These are phyloP conservation scores for Aphanomyces stellatus DNA, from an alignment of 352 stramenopile genomes.

Conservation along the genomic window DNA sequence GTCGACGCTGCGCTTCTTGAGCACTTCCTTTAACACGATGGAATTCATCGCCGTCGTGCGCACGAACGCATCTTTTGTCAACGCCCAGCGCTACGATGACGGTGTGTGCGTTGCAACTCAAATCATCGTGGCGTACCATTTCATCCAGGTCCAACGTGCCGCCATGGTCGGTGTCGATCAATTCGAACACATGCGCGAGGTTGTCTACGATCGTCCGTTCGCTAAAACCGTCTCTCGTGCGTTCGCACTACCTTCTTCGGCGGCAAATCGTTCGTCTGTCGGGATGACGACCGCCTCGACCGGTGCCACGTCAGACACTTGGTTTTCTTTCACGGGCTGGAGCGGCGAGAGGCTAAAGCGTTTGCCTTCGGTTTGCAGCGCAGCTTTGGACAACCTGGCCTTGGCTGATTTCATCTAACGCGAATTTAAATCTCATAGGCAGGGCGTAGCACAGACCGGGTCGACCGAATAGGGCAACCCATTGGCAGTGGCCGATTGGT, in stretches of 20 bases:
- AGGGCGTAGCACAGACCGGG: no score
- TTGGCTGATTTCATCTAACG: no score
- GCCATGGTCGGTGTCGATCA: constrained; percentile 63
- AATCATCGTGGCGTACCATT: constrained; percentile 23
- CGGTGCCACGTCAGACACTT: no score
- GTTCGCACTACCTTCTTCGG: constrained; percentile 8
- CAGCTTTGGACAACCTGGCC: background rate
- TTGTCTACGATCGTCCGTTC: constrained; percentile 1
- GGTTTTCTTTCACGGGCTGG: no score
- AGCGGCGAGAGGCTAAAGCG: background rate
- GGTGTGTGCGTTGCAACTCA: background rate
- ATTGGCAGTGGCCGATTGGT: constrained; percentile 1
- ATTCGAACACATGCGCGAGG: constrained; percentile 36
- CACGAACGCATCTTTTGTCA: constrained; percentile 51
- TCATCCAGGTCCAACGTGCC: constrained; percentile 53
- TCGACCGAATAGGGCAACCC: no score
- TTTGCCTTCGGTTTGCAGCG: background rate
- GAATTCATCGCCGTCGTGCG: constrained; percentile 38
- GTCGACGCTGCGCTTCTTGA: constrained; percentile 44
- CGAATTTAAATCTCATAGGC: no score
- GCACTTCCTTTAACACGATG: constrained; percentile 33
- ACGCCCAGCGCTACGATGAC: constrained; percentile 30
- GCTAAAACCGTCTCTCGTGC: background rate
- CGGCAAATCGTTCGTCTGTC: background rate
- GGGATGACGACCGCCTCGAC: no score